Conservation (phyloP, 306 rosid species). For the Carpinus viminea region DNA sequence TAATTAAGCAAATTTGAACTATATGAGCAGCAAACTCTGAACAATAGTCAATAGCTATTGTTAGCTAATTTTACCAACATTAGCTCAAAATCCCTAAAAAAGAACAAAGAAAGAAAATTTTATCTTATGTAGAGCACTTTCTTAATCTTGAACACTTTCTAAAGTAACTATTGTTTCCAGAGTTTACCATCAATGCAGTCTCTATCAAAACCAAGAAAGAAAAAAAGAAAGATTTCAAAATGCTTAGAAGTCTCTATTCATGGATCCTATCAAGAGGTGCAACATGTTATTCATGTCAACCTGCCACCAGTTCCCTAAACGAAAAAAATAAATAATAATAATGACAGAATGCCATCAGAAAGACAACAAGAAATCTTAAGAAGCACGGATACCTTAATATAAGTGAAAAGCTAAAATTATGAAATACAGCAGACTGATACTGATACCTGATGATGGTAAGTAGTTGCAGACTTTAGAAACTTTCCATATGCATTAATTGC, state of each 20-base stretch:
- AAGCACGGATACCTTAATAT: background rate
- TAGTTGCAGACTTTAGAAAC: conserved; percentile 80
- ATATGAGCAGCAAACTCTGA: too few species aligned
- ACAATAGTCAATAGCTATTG: background rate
- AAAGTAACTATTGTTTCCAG: background rate
- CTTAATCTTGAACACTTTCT: background rate
- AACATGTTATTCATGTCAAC: background rate
- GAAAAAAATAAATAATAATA: background rate
- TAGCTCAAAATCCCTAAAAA: background rate
- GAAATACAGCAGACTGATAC: conserved; percentile 1
- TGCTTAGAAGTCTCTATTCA: background rate
- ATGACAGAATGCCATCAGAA: background rate
- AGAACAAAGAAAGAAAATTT: background rate
- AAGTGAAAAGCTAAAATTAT: background rate
- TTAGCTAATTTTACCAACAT: background rate
- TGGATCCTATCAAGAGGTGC: background rate
- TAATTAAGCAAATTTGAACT: background rate
- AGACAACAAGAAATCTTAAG: background rate
- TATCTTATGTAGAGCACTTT: background rate
- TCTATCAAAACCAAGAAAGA: too few species aligned
- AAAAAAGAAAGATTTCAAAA: background rate
- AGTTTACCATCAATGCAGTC: too few species aligned
- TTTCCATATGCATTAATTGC: conserved; percentile 61
- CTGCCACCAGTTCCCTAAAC: background rate
- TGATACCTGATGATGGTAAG: conserved; percentile 78